phyloP scores from a whole-genome alignment of 2,329 filamentous ascomycete species.

The Plenodomus biglobosus region DNA sequence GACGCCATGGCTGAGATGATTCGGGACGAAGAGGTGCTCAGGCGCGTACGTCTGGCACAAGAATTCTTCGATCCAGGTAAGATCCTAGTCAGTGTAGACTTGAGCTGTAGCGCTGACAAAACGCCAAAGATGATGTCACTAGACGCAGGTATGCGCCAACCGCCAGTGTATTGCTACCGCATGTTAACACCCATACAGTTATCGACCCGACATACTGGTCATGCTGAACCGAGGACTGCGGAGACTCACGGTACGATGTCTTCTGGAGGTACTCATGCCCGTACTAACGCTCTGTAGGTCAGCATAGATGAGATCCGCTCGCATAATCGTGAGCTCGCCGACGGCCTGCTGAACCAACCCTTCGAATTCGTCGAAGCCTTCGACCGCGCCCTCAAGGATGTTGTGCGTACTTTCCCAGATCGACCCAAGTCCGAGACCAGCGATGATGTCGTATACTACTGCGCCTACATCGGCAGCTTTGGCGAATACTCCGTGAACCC shows the following conservation, averaged over 20 bases:
- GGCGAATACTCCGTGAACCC: conserved; percentile 94
- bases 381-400: conserved; percentile 84
- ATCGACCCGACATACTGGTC: conserved; percentile 83
- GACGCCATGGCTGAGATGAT: conserved; percentile 47
- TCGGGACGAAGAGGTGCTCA: conserved; percentile 79
- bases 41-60: conserved; percentile 82
- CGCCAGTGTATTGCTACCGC: conserved; percentile 10
- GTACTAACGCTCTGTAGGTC: conserved; percentile 34
- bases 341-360: conserved; percentile 76
- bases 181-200: conserved; percentile 60
- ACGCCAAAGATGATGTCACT: conserved; percentile 54
- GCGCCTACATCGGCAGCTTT: conserved; percentile 95
- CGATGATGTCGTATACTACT: conserved; percentile 84
- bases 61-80: conserved; percentile 93
- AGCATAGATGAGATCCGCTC: conserved; percentile 85
- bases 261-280: too few relatives aligned
- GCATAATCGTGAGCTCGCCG: conserved; percentile 80
- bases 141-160: conserved; percentile 54
- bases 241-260: conserved; percentile 55
- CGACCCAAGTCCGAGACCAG: conserved; percentile 73
- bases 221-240: conserved; percentile 66
- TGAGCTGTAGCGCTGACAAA: not conserved
- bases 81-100: conserved; percentile 41
- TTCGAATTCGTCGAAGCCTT: conserved; percentile 90
- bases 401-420: conserved; percentile 77